Conservation (phyloP, 805 yeast species). For the Candida ortonii region DNA sequence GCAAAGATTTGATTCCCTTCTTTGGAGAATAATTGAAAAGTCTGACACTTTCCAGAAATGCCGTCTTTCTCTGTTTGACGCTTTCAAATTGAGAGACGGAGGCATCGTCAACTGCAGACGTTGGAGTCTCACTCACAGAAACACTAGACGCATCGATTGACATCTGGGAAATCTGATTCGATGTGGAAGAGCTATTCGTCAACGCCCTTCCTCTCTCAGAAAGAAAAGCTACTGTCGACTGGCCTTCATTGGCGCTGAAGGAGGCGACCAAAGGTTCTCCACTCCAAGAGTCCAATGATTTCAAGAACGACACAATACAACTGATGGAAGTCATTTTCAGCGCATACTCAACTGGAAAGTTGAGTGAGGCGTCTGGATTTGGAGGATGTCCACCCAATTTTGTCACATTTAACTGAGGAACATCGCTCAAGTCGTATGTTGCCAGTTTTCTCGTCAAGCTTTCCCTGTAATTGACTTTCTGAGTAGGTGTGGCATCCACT, state of each 20-base stretch:
- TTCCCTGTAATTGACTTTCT: slow-evolving; percentile 56
- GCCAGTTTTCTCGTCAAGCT: slow-evolving; percentile 54
- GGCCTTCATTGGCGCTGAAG: slow-evolving; percentile 3
- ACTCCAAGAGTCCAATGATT: slow-evolving; percentile 84
- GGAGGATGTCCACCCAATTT: slow-evolving; percentile 55
- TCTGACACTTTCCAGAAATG: slow-evolving; percentile 70
- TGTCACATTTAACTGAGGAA: slow-evolving; percentile 74
- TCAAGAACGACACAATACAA: slow-evolving; percentile 75
- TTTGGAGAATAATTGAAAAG: slow-evolving; percentile 84
- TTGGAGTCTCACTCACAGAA: slow-evolving; percentile 13
- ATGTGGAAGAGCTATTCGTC: slow-evolving; percentile 26
- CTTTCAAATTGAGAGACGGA: slow-evolving; percentile 73
- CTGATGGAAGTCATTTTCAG: slow-evolving; percentile 78
- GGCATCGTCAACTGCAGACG: slow-evolving; percentile 12
- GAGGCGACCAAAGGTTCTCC: slow-evolving; percentile 44
- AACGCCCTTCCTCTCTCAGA: slow-evolving; percentile 16
- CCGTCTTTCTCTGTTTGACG: slow-evolving; percentile 78
- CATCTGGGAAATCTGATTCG: slow-evolving; percentile 22
- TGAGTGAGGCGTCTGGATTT: slow-evolving; percentile 49
- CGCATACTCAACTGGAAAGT: slow-evolving; percentile 77
- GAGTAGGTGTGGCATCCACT: slow-evolving; percentile 68
- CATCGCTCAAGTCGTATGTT: slow-evolving; percentile 67
- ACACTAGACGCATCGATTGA: slow-evolving; percentile 21
- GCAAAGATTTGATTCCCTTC: slow-evolving; percentile 64
- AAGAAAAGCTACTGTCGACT: no score